Evolutionary conservation across 768 basidiomycete genomes (phyloP).

Genomic region (Leccinum longicurvipes): DNA sequence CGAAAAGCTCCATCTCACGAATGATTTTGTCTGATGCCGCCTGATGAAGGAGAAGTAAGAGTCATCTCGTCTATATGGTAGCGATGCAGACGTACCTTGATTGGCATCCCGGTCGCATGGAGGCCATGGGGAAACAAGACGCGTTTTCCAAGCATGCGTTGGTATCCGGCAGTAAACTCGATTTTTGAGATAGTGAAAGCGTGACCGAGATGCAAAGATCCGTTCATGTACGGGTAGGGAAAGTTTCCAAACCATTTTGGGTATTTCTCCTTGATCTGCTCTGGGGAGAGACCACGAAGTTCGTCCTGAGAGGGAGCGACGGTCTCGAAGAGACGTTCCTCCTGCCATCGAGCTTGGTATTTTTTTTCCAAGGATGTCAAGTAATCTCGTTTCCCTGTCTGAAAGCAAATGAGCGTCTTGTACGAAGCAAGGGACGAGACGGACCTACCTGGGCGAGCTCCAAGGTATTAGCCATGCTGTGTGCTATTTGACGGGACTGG

Average conservation of each 20-base stretch:
- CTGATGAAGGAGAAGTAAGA: conserved; percentile 37
- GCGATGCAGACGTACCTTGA: conserved; percentile 69
- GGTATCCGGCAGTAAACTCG: conserved; percentile 93
- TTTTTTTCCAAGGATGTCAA: conserved; percentile 78
- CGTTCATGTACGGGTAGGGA: conserved; percentile 98
- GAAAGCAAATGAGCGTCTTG: conserved; percentile 11
- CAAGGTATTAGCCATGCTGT: conserved; percentile 58
- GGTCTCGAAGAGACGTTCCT: conserved; percentile 78
- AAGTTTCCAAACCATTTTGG: conserved; percentile 99
- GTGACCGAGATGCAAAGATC: conserved; percentile 93
- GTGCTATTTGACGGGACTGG: conserved; percentile 11
- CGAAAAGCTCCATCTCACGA: conserved; percentile 95
- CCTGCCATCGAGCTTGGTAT: conserved; percentile 81
- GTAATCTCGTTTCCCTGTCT: conserved; percentile 94
- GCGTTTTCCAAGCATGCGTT: conserved; percentile 91
- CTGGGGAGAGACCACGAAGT: conserved; percentile 56
- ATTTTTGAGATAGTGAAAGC: conserved; percentile 98
- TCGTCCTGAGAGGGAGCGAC: conserved; percentile 72
- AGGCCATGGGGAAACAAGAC: conserved; percentile 97
- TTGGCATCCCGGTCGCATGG: conserved; percentile 98
- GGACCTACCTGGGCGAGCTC: conserved; percentile 56
- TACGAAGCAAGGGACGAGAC: neutral
- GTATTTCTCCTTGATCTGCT: conserved; percentile 67
- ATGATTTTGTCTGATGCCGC: conserved; percentile 97
- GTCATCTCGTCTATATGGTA: neutral